Conservation (phyloP, 495 filamentous ascomycete genomes). For the Penicillium manginii region DNA sequence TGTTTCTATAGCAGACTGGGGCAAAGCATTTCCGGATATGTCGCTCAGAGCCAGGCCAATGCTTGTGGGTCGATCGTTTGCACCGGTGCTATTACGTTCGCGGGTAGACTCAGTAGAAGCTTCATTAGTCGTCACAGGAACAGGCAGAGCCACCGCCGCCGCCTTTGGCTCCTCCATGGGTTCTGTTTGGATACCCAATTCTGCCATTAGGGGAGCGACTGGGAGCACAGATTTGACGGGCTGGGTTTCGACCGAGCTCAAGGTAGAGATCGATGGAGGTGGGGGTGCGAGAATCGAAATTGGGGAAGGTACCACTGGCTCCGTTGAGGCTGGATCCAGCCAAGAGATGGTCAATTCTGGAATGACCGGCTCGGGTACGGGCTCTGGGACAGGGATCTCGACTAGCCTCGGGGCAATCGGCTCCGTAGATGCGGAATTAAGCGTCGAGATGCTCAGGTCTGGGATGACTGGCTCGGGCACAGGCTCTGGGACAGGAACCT, state of each 20-base stretch:
- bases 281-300: slow-evolving; percentile 19
- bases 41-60: slow-evolving; percentile 45
- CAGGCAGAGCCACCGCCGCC: slow-evolving; percentile 21
- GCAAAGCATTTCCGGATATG: slow-evolving; percentile 49
- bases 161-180: slow-evolving; percentile 22
- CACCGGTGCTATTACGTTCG: slow-evolving; percentile 30
- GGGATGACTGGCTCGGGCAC: slow-evolving; percentile 31
- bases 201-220: slow-evolving; percentile 23
- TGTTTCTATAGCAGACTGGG: slow-evolving; percentile 31
- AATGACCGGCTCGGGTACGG: not conserved
- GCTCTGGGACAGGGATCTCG: slow-evolving; percentile 12
- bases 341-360: slow-evolving; percentile 38
- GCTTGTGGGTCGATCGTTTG: slow-evolving; percentile 46
- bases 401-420: slow-evolving; percentile 33
- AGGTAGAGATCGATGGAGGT: slow-evolving; percentile 39
- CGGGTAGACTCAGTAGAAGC: slow-evolving; percentile 53
- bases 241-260: slow-evolving; percentile 46
- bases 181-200: slow-evolving; percentile 30
- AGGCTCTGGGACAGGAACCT: slow-evolving; percentile 19
- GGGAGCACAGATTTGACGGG: slow-evolving; percentile 32
- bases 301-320: slow-evolving; percentile 35
- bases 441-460: slow-evolving; percentile 37
- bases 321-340: slow-evolving; percentile 38
- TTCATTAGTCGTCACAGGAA: slow-evolving; percentile 47
- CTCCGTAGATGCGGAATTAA: slow-evolving; percentile 42